Evolutionary conservation across 768 basidiomycete genomes (phyloP), one percentile per base, ranked within the genome.

Genomic region (Mycena albidolilacea): DNA sequence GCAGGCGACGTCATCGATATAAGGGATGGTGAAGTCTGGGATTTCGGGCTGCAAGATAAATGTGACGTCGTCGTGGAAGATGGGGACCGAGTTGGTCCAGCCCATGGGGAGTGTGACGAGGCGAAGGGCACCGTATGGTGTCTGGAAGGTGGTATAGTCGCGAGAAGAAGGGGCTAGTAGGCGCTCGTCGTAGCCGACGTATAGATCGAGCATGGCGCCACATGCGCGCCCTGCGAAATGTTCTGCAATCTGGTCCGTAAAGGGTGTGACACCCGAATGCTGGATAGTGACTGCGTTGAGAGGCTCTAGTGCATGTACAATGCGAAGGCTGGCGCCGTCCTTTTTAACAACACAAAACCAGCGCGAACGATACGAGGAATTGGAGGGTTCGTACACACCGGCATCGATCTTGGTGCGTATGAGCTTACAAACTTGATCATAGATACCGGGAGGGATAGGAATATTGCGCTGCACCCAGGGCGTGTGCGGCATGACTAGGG

Each of bases 71-170:
- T 30, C 30, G 30, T 30, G 30, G 30, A 30, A 30, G 30, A 30
- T 30, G 3, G 30, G 30, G 30, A 30, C 30, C 3, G 30, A 30
- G 30, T 30, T 30, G 30, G 30, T 30, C 30, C 30, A 30, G 3
- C 30, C 30, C 30, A 30, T 30, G 30, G 30, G 30, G 30, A 30
- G 30, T 30, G 30, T 30, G 3, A 30, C 30, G 3, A 30, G 30
- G 30, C 30, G 30, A 30, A 30, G 30, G 30, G 30, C 30, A 30
- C 30, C 30, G 30, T 30, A 30, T 30, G 30, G 30, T 30, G 30
- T 30, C 30, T 79, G 77, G 67, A 84, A 84, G 0, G 79, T 82
- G 3, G 83, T 85, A 11, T 80, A 72, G 41, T 84, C 80, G 0
- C 77, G 64, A 0, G 78, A 83, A 1, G 76, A 70, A 3, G 68